Conservation (phyloP, 768 basidiomycete genomes). For the Suillus bovinus region DNA sequence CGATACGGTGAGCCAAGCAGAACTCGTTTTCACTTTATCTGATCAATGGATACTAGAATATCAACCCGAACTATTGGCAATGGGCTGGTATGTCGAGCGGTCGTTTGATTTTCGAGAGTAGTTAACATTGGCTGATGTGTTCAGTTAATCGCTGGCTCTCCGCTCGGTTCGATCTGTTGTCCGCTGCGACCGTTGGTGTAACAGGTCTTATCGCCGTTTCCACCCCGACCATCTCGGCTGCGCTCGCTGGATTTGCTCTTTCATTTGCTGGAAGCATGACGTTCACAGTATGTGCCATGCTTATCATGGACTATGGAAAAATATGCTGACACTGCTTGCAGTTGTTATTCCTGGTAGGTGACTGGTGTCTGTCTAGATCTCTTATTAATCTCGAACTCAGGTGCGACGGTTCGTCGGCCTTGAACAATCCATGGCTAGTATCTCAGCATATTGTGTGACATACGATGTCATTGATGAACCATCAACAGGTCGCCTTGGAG, state of each 20-base stretch:
- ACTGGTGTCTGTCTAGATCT: background rate
- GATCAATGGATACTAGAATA: conserved; percentile 36
- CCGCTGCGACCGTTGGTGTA: conserved; percentile 68
- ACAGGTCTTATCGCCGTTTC: conserved; percentile 68
- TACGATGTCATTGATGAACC: conserved; percentile 5
- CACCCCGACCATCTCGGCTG: conserved; percentile 72
- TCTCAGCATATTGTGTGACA: background rate
- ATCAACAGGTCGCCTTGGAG: conserved; percentile 71
- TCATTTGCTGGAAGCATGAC: conserved; percentile 82
- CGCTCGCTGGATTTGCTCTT: conserved; percentile 83
- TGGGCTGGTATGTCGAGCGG: conserved; percentile 65
- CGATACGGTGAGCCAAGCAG: conserved; percentile 59
- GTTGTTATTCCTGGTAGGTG: conserved; percentile 60
- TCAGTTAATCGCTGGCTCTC: conserved; percentile 90
- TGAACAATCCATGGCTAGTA: conserved; percentile 85
- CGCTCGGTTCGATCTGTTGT: conserved; percentile 83
- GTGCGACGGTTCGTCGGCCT: conserved; percentile 83
- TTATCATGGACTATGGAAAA: background rate
- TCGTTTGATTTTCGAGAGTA: background rate
- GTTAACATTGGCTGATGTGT: conserved; percentile 11
- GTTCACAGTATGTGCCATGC: conserved; percentile 50
- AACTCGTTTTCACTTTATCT: background rate
- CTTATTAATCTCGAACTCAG: conserved; percentile 23
- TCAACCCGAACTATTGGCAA: conserved; percentile 88
- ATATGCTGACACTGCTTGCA: conserved; percentile 27